Evolutionary conservation across 2,329 filamentous ascomycete species (phyloP), one percentile per base, ranked within the genome.

Genomic region (Fusarium pininemorale): DNA sequence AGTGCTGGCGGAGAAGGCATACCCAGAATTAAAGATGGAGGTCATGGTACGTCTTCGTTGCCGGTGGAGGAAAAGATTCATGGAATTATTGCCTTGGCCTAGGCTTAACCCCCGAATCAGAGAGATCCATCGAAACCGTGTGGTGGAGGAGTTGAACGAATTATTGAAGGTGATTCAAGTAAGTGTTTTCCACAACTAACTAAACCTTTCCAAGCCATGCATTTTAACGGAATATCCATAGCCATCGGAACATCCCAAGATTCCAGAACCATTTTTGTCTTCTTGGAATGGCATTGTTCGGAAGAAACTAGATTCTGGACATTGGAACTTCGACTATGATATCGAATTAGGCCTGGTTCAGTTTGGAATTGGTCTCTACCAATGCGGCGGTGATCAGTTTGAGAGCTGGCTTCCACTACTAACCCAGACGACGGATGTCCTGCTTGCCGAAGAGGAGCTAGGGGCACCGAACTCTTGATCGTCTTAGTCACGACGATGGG

Each of bases 61-160:
- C 18, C 11, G 0, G 2, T 13, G 38, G 38, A 39, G 38, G 18
- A 38, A 38, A 35, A 35, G 32, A 35, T 1, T 0, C 32, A 35
- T 35, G 32, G 2, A 35, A 35, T 3, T 0, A 35, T 3, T 3
- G 14, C 14, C 32, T 35, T 1, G 32, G 14, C 32, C 32, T 8
- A 35, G 2, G 5, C 32, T 35, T 35, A 1, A 1, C 1, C 35
- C 35, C 1, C 1, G 14, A 35, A 7, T 15, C 35, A 35, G 32
- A 35, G 32, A 15, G 32, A 15, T 35, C 3, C 14, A 15, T 15
- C 32, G 32, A 35, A 35, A 15, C 13, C 5, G 32, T 35, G 3
- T 35, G 32, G 32, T 37, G 35, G 14, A 9, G 15, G 7, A 37
- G 35, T 16, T 16, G 0, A 16, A 37, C 3, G 14, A 18, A 5